These are phyloP conservation scores for Penicillium coprophilum DNA, from an alignment of 495 filamentous ascomycete genomes.

Conservation along the genomic window DNA sequence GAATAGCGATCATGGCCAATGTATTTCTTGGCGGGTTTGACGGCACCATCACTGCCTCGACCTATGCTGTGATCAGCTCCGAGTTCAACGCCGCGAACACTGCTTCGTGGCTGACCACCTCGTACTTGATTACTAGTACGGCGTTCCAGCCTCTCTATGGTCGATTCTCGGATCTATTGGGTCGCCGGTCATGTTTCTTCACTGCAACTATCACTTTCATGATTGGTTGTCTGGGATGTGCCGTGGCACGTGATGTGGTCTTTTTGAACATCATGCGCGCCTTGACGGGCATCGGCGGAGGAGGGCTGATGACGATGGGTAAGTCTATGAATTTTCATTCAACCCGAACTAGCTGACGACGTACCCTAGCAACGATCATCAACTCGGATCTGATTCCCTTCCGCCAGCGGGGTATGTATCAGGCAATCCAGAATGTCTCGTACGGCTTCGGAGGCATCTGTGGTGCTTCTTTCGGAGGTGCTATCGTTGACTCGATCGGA, in stretches of 20 bases:
- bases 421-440: conserved; percentile 61
- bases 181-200: conserved; percentile 44
- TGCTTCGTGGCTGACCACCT: conserved; percentile 66
- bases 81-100: conserved; percentile 64
- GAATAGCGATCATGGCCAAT: conserved; percentile 58
- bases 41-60: conserved; percentile 64
- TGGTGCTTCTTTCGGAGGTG: conserved; percentile 65
- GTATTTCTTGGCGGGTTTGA: conserved; percentile 67
- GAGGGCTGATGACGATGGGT: conserved; percentile 63
- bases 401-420: conserved; percentile 62
- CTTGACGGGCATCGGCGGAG: conserved; percentile 65
- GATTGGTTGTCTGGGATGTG: conserved; percentile 47
- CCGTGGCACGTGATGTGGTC: conserved; percentile 51
- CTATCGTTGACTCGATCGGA: conserved; percentile 62
- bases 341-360: conserved; percentile 6
- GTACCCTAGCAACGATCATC: conserved; percentile 55
- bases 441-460: conserved; percentile 65
- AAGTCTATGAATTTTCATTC: conserved; percentile 17
- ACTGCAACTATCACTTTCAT: conserved; percentile 46
- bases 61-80: conserved; percentile 66
- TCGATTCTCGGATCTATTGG: conserved; percentile 47
- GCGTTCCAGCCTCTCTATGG: conserved; percentile 59
- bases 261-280: conserved; percentile 78
- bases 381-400: conserved; percentile 68
- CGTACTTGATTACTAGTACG: conserved; percentile 61